These are phyloP conservation scores for Phytophthora chlamydospora DNA, from an alignment of 352 stramenopile genomes.

Conservation along the genomic window DNA sequence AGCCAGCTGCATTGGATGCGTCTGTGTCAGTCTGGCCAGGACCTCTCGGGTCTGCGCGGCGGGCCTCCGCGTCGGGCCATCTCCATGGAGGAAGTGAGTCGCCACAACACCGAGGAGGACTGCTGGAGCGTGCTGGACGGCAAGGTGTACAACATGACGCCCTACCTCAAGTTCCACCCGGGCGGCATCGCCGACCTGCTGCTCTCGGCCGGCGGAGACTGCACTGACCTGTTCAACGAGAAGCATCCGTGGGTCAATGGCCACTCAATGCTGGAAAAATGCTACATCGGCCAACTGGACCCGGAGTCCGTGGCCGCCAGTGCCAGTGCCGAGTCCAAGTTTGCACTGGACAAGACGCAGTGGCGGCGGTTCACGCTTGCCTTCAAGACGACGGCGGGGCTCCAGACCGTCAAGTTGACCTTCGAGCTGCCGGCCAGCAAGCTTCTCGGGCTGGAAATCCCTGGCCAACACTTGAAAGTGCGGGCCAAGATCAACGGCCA, in stretches of 20 bases:
- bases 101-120: conserved; percentile 91
- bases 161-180: conserved; percentile 98
- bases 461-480: conserved; percentile 83
- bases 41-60: conserved; percentile 85
- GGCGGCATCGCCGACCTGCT: conserved; percentile 95
- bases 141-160: conserved; percentile 96
- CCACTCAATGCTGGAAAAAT: conserved; percentile 91
- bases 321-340: conserved; percentile 34
- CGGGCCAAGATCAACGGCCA: conserved; percentile 76
- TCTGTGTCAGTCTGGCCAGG: conserved; percentile 79
- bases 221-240: conserved; percentile 96
- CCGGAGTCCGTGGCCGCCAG: conserved; percentile 43
- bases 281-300: conserved; percentile 73
- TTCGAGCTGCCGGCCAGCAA: conserved; percentile 75
- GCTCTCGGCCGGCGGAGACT: conserved; percentile 92
- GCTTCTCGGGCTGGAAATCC: conserved; percentile 67
- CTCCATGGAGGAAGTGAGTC: conserved; percentile 84
- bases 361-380: conserved; percentile 73
- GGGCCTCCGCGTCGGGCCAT: conserved; percentile 63
- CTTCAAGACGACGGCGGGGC: conserved; percentile 61
- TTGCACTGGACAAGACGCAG: conserved; percentile 65
- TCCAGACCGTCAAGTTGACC: conserved; percentile 72
- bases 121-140: conserved; percentile 94
- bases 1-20: conserved; percentile 95
- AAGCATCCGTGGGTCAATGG: conserved; percentile 96